Conservation (phyloP, 2,329 filamentous ascomycete species). For the Neophaeococcomyces aloes region DNA sequence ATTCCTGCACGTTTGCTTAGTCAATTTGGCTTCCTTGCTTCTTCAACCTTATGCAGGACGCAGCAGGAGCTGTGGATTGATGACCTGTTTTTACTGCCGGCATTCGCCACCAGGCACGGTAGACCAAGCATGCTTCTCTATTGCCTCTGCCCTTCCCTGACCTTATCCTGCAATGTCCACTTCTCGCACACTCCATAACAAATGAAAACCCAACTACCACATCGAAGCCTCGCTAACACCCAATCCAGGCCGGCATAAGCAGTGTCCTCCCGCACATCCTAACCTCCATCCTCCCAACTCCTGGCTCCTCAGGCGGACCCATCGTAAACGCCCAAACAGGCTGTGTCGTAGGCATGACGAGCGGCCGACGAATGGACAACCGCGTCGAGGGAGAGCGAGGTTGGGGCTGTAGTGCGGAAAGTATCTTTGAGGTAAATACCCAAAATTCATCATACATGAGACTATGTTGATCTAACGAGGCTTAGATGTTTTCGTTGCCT, state of each 20-base stretch:
- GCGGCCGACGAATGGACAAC: slow-evolving; percentile 8
- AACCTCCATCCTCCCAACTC: slow-evolving; percentile 7
- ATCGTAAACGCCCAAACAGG: slow-evolving; percentile 5
- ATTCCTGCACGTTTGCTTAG: background rate
- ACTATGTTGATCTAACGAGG: background rate
- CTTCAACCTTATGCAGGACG: too few relatives aligned
- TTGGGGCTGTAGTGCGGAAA: slow-evolving; percentile 6
- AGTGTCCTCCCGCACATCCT: slow-evolving; percentile 5
- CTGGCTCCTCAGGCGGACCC: slow-evolving; percentile 8
- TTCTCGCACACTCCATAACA: too few relatives aligned
- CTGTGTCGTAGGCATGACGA: slow-evolving; percentile 6
- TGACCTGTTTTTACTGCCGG: too few relatives aligned
- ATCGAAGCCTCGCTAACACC: too few relatives aligned
- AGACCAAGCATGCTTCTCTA: too few relatives aligned
- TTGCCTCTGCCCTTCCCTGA: too few relatives aligned
- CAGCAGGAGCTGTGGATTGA: too few relatives aligned
- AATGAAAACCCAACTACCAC: too few relatives aligned
- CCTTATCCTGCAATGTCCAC: too few relatives aligned
- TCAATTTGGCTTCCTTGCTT: too few relatives aligned
- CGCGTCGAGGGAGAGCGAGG: slow-evolving; percentile 8
- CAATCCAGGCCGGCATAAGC: slow-evolving; percentile 3
- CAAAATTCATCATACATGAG: background rate
- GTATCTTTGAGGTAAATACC: slow-evolving; percentile 8
- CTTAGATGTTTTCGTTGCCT: slow-evolving; percentile 5
- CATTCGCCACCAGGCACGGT: too few relatives aligned